phyloP scores from a whole-genome alignment of 164 flowering plant species.

The Vitis labrusca region DNA sequence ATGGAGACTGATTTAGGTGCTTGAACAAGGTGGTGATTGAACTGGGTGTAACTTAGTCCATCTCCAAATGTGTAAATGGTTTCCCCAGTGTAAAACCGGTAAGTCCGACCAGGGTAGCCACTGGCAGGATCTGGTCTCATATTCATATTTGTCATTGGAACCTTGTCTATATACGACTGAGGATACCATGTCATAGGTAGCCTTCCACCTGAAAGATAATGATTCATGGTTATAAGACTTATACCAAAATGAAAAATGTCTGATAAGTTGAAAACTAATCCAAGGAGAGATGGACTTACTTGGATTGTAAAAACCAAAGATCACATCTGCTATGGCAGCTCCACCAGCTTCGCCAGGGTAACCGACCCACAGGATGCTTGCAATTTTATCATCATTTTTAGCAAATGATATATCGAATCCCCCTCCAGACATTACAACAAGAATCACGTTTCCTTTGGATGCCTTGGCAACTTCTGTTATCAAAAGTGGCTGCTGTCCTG shows the following conservation, averaged over 20 bases:
- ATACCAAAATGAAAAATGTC: not conserved
- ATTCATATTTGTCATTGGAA: slow-evolving; percentile 94
- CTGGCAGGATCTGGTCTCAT: slow-evolving; percentile 85
- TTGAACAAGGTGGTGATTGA: slow-evolving; percentile 54
- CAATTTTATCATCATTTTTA: slow-evolving; percentile 47
- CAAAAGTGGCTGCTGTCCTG: slow-evolving; percentile 68
- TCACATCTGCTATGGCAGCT: slow-evolving; percentile 83
- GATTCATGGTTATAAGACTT: no score
- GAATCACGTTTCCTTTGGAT: slow-evolving; percentile 80
- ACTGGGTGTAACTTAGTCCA: slow-evolving; percentile 72
- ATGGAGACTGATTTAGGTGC: slow-evolving; percentile 64
- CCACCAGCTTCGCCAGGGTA: slow-evolving; percentile 99
- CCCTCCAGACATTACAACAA: slow-evolving; percentile 89
- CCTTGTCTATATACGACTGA: slow-evolving; percentile 73
- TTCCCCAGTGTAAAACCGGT: slow-evolving; percentile 86
- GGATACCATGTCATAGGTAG: slow-evolving; percentile 99
- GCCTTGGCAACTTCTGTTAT: slow-evolving; percentile 60
- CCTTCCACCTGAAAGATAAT: slow-evolving; percentile 67
- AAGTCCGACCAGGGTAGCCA: slow-evolving; percentile 89
- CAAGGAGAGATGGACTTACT: slow-evolving; percentile 36
- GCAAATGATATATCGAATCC: slow-evolving; percentile 81
- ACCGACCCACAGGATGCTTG: slow-evolving; percentile 96
- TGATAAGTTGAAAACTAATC: not conserved
- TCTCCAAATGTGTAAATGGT: slow-evolving; percentile 78
- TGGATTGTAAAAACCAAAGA: slow-evolving; percentile 80